A percentile compares a stretch with the other conserved stretches of the same genome.
These are phyloP conservation scores for Glycine tomentella DNA, from an alignment of 306 rosid genomes.

Conservation along the genomic window DNA sequence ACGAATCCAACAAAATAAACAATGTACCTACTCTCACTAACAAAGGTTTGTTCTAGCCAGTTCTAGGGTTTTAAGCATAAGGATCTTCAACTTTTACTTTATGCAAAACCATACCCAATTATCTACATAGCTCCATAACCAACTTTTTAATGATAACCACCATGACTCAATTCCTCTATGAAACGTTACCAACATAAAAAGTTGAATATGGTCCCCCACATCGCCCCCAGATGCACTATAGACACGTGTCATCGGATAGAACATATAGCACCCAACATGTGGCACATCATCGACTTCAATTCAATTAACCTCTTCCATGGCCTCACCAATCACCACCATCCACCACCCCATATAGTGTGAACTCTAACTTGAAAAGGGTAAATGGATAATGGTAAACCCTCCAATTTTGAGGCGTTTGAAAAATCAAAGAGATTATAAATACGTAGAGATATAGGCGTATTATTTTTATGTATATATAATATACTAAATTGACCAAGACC, in stretches of 20 bases:
- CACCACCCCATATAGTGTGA: slow-evolving; percentile 42
- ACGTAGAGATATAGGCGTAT: not conserved
- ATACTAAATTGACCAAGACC: slow-evolving; percentile 35
- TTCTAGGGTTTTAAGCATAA: slow-evolving; percentile 30
- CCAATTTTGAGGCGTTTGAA: slow-evolving; percentile 54
- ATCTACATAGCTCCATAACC: slow-evolving; percentile 39
- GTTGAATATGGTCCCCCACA: slow-evolving; percentile 47
- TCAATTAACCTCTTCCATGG: not conserved
- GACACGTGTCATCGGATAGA: slow-evolving; percentile 37
- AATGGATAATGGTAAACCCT: slow-evolving; percentile 47
- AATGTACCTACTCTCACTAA: slow-evolving; percentile 2
- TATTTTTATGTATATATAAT: too few species aligned
- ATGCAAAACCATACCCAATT: slow-evolving; percentile 36
- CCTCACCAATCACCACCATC: too few species aligned
- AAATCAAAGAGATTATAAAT: slow-evolving; percentile 48
- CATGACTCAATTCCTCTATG: slow-evolving; percentile 22
- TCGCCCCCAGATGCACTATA: not conserved
- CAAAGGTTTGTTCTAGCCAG: not conserved
- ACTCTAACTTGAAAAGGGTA: slow-evolving; percentile 43
- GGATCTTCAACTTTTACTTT: slow-evolving; percentile 39
- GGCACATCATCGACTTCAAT: slow-evolving; percentile 30
- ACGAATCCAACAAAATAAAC: slow-evolving; percentile 34
- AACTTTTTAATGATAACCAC: slow-evolving; percentile 39
- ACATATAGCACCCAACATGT: slow-evolving; percentile 21
- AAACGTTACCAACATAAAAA: slow-evolving; percentile 55